A percentile compares a stretch with the other conserved stretches of the same genome.
These are phyloP conservation scores for Magnaporthiopsis rhizophila DNA, from an alignment of 2,329 filamentous ascomycete genomes.

Conservation along the genomic window DNA sequence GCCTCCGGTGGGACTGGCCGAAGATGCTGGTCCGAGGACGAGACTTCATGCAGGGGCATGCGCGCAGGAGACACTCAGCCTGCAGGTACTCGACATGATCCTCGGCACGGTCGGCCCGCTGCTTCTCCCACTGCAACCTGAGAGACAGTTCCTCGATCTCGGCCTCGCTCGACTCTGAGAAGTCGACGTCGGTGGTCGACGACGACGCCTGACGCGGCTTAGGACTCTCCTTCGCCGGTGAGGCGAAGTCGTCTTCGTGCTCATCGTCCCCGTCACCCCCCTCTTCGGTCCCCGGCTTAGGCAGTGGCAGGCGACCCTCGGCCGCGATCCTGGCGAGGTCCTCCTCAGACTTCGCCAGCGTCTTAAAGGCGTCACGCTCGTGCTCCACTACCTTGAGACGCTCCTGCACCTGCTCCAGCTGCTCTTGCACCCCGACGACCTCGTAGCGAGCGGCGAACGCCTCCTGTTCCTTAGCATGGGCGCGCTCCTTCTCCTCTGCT, in stretches of 20 bases:
- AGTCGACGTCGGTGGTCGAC: constrained; percentile 41
- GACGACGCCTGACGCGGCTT: constrained; percentile 37
- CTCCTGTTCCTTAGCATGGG: constrained; percentile 57
- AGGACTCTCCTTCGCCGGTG: constrained; percentile 41
- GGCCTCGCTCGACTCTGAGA: constrained; percentile 44
- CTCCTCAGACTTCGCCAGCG: constrained; percentile 64
- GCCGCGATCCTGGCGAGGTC: constrained; percentile 60
- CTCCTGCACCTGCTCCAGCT: constrained; percentile 56
- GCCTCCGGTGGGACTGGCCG: constrained; percentile 26
- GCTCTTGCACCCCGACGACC: constrained; percentile 56
- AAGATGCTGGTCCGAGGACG: constrained; percentile 23
- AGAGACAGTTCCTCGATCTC: constrained; percentile 49
- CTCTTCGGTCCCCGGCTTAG: constrained; percentile 30
- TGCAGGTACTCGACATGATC: constrained; percentile 71
- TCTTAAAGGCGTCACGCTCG: constrained; percentile 68
- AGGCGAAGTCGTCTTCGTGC: constrained; percentile 42
- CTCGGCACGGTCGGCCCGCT: constrained; percentile 58
- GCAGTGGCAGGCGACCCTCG: constrained; percentile 61
- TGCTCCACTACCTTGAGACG: constrained; percentile 59
- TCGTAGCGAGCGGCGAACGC: constrained; percentile 60
- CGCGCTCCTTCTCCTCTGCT: constrained; percentile 55
- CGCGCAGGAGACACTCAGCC: constrained; percentile 62
- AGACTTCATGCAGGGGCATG: constrained; percentile 51
- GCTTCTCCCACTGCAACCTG: constrained; percentile 48
- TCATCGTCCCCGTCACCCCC: constrained; percentile 41